Evolutionary conservation across 2,329 filamentous ascomycete genomes (phyloP), one percentile per base, ranked within the genome.

Genomic region (Fusarium coicis): DNA sequence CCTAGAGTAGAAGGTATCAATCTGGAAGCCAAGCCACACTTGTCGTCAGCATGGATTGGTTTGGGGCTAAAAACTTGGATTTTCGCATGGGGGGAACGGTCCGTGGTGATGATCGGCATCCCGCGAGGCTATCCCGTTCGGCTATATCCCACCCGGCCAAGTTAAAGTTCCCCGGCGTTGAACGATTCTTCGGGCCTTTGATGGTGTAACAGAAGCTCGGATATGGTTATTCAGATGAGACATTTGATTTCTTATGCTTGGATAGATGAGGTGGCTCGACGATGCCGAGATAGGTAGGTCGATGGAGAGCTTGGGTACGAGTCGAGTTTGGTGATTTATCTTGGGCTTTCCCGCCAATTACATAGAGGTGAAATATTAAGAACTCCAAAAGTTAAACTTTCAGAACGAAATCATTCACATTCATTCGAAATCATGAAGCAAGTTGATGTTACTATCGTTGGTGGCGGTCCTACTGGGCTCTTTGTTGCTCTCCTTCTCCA

Each of bases 381-480:
- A 52, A 26, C 18, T 36, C n/a, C n/a, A 36, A 36, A 52, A 26
- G 6, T 52, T 34, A 11, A 3, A 15, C 23, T 16, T 18, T 23
- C 19, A n/a, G 5, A 5, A 0, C 8, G 1, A 40, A n/a, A 0
- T 16, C 4, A 30, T 3, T 40, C 10, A 14, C 10, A 30, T 0
- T 5, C 5, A 63, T 11, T 39, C 8, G 10, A 21, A 55, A 56
- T 16, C 18, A 72, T 72, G 58, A 59, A 57, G 28, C 52, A 57
- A 43, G 55, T 49, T 43, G 47, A 63, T 50, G 68, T 57, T 66
- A 47, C 54, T 16, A 37, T 65, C 19, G 39, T 58, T 15, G 44
- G 56, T 81, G 85, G 83, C 58, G 85, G 85, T 18, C 85, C 85
- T 46, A 86, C 84, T 23, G 85, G 85, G 21, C 79, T 87, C 3